Conservation (phyloP, 1,284 basidiomycete species). For the Cryptococcus floricola region DNA sequence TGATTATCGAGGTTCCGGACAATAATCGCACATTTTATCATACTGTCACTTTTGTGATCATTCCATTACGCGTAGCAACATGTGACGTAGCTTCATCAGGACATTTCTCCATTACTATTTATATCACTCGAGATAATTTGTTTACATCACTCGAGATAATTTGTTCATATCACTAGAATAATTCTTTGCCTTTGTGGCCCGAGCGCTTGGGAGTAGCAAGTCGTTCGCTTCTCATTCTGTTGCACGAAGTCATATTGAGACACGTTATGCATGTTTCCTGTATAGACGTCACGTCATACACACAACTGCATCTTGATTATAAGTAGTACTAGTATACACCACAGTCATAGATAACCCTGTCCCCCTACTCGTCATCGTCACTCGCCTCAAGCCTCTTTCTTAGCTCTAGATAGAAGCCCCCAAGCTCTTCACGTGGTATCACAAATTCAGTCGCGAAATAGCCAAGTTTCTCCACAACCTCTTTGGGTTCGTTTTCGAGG, state of each 20-base stretch:
- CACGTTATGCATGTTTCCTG: not conserved
- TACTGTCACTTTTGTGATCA: no score
- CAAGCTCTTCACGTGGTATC: constrained; percentile 13
- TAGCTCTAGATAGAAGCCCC: constrained; percentile 15
- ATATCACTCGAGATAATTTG: not conserved
- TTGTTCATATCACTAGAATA: not conserved
- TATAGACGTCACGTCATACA: not conserved
- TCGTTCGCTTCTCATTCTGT: not conserved
- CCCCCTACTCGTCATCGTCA: constrained; percentile 8
- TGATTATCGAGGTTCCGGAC: not conserved
- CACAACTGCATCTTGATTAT: not conserved
- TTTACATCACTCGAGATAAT: not conserved
- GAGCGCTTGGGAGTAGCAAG: not conserved
- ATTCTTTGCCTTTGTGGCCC: not conserved
- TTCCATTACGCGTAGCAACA: no score
- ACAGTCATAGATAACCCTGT: not conserved
- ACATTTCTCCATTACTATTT: not conserved
- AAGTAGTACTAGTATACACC: not conserved
- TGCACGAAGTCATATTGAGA: not conserved
- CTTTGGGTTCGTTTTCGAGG: constrained; percentile 11
- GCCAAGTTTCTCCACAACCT: constrained; percentile 10
- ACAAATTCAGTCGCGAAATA: constrained; percentile 14
- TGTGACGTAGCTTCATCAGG: not conserved
- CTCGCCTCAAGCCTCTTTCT: constrained; percentile 4
- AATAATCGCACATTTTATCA: not conserved